Conservation (phyloP, 768 basidiomycete genomes). For the Cystofilobasidium bisporidii region DNA sequence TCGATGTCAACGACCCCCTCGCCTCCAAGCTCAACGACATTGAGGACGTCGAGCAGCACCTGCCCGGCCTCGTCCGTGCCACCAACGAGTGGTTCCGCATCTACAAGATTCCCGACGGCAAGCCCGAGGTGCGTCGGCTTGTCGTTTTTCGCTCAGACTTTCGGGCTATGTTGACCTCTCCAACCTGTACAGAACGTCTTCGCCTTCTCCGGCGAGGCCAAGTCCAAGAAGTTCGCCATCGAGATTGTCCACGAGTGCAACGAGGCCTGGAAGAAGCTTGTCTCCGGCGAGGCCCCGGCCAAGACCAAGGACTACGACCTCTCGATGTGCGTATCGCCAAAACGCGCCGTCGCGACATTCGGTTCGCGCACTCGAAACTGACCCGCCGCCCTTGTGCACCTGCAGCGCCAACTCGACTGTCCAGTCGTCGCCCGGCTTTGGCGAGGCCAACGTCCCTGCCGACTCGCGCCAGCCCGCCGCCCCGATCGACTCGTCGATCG, state of each 20-base stretch:
- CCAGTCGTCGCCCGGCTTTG: conserved; percentile 61
- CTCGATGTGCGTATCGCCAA: conserved; percentile 66
- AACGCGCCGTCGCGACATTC: no score
- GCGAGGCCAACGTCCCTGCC: conserved; percentile 53
- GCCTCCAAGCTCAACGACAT: conserved; percentile 96
- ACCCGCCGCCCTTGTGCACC: neutral
- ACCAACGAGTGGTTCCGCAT: conserved; percentile 96
- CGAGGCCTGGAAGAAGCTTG: conserved; percentile 93
- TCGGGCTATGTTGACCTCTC: no score
- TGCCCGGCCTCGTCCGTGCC: conserved; percentile 85
- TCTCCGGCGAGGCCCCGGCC: conserved; percentile 63
- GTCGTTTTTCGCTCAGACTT: no score
- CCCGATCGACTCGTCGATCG: conserved; percentile 71
- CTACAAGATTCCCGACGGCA: conserved; percentile 45
- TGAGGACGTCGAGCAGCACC: conserved; percentile 95
- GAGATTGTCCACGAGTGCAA: conserved; percentile 99
- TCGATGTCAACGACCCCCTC: conserved; percentile 89
- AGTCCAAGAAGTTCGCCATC: conserved; percentile 98
- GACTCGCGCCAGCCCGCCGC: conserved; percentile 77
- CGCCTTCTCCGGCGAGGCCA: conserved; percentile 98
- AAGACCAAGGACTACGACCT: conserved; percentile 65
- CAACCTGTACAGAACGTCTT: conserved; percentile 96
- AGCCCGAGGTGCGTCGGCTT: conserved; percentile 39
- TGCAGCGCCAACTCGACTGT: conserved; percentile 70
- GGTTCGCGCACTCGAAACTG: neutral